phyloP scores from a whole-genome alignment of 1,284 basidiomycete genomes.

The Rhodofomes roseus region DNA sequence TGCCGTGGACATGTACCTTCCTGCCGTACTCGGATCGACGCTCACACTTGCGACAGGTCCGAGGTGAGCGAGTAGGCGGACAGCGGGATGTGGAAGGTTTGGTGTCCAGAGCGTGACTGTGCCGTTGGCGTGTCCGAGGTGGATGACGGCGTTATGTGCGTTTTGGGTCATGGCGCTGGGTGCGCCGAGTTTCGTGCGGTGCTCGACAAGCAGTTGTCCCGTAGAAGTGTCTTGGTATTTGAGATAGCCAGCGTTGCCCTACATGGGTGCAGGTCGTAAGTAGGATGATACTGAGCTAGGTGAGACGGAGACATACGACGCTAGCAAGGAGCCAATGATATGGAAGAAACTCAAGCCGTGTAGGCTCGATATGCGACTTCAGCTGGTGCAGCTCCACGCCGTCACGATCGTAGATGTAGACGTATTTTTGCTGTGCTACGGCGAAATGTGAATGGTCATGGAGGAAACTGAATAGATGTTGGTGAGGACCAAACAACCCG shows the following conservation, averaged over 20 bases:
- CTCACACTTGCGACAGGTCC: constrained; percentile 83
- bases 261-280: neutral
- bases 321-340: constrained; percentile 94
- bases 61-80: constrained; percentile 88
- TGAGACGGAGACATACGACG: constrained; percentile 49
- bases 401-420: constrained; percentile 93
- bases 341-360: constrained; percentile 88
- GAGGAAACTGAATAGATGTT: constrained; percentile 59
- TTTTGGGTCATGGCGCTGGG: constrained; percentile 92
- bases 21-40: constrained; percentile 81
- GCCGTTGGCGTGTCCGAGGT: constrained; percentile 91
- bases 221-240: constrained; percentile 99
- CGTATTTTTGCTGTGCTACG: constrained; percentile 95
- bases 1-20: constrained; percentile 88
- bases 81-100: constrained; percentile 86
- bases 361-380: constrained; percentile 86
- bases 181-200: constrained; percentile 88
- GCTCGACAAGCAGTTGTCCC: constrained; percentile 82
- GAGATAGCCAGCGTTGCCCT: constrained; percentile 88
- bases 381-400: constrained; percentile 91
- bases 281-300: constrained; percentile 1
- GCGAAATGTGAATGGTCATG: constrained; percentile 94
- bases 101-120: constrained; percentile 96
- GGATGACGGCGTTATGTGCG: constrained; percentile 86
- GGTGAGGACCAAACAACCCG: neutral